phyloP scores from a whole-genome alignment of 2,329 filamentous ascomycete genomes.

The Pseudogymnoascus sp. region DNA sequence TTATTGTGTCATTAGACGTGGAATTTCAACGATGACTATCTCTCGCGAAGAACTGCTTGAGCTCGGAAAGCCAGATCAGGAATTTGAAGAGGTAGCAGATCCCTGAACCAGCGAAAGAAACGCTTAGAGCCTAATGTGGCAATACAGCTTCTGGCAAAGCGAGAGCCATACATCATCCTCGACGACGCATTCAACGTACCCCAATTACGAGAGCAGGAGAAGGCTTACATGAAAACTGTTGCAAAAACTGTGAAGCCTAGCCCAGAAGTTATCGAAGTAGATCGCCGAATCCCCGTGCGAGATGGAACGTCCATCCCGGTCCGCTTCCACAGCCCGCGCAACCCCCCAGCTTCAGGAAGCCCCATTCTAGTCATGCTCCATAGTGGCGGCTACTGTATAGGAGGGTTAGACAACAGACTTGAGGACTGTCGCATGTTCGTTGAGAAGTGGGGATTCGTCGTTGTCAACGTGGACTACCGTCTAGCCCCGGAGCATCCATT shows the following conservation, averaged over 20 bases:
- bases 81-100: neutral
- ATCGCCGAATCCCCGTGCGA: constrained; percentile 20
- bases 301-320: constrained; percentile 21
- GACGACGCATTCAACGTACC: neutral
- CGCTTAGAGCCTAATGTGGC: neutral
- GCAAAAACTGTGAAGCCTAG: neutral
- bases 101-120: neutral
- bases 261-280: constrained; percentile 17
- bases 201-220: neutral
- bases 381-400: constrained; percentile 26
- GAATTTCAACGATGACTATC: neutral
- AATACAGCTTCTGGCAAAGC: neutral
- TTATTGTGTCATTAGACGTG: neutral
- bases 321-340: constrained; percentile 20
- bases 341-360: constrained; percentile 16
- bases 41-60: neutral
- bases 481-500: constrained; percentile 41
- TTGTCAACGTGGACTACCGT: constrained; percentile 35
- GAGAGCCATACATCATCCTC: neutral
- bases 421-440: constrained; percentile 26
- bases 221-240: neutral
- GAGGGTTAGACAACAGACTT: constrained; percentile 27
- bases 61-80: neutral
- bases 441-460: constrained; percentile 29
- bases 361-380: neutral